Evolutionary conservation across 306 rosid genomes (phyloP), one percentile per base, ranked within the genome.

Genomic region (Trifolium subterraneum): DNA sequence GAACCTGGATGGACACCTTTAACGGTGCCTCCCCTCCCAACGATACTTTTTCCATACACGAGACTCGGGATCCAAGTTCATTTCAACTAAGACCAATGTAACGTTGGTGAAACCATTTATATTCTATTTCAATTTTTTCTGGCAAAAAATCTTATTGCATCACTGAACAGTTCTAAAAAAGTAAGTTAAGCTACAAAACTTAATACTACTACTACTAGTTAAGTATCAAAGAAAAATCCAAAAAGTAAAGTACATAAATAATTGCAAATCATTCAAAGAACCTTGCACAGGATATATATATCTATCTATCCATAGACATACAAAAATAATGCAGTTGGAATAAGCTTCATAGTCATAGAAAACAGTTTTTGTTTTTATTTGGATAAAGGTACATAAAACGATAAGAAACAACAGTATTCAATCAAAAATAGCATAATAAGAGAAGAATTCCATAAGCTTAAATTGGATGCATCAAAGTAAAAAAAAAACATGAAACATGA

Each of bases 401-500:
- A 64, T 6, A 39, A 22, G 72, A 64, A 68, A 69, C 64, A 64
- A 74, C 19, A 70, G 13, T 23, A 60, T 50, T 31, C 62, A 10
- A 29, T 13, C 16, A 38, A 39, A 23, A 47, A 27, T 27, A 3
- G 4, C 2, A 33, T 33, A 33, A 33, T 33, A 35, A 11, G 12
- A 63, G 14, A 31, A 10, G 7, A 58, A 58, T 38, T 58, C 35
- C 47, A 72, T 45, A 65, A 62, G 38, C 29, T 18, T 83, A 8
- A 70, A 75, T 31, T 14, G 13, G 48, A 15, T 23, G 25, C 5
- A 29, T 29, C 33, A 29, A 29, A 50, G 38, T 62, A 11, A 4
- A 42, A 3, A 29, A 78, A 69, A 78, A 74, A 47, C 52, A 42
- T 10, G 41, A 65, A 70, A 58, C 20, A 31, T 19, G 19, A 68